phyloP scores from a whole-genome alignment of 2,329 filamentous ascomycete genomes.

The Cadophora malorum region DNA sequence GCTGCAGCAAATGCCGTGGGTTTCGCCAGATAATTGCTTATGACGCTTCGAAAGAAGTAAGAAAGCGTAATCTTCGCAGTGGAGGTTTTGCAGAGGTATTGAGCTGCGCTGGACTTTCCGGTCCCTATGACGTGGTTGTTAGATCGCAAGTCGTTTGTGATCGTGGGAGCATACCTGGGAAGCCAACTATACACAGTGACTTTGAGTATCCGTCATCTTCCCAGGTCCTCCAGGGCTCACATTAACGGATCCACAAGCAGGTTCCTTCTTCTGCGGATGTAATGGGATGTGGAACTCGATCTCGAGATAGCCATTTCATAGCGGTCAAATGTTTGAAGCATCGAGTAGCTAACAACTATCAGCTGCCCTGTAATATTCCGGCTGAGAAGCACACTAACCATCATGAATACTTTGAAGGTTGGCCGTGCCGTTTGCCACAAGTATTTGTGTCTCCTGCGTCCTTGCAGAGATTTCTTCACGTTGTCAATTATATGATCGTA shows the following conservation, averaged over 20 bases:
- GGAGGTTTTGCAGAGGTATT: not conserved
- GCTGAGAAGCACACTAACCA: not conserved
- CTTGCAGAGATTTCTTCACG: not conserved
- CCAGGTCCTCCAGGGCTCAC: not conserved
- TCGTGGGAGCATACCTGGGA: not conserved
- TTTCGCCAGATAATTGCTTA: not conserved
- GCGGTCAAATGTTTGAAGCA: not conserved
- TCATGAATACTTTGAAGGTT: not conserved
- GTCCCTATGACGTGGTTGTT: not conserved
- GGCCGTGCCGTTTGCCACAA: not conserved
- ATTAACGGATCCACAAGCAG: not conserved
- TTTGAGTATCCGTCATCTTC: slow-evolving; percentile 1
- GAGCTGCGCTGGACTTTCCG: not conserved
- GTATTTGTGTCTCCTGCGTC: not conserved
- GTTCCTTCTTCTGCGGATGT: not conserved
- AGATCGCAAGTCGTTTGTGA: not conserved
- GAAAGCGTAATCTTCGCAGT: not conserved
- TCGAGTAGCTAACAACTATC: not conserved
- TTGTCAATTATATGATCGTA: not conserved
- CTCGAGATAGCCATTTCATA: slow-evolving; percentile 1
- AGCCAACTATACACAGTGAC: not conserved
- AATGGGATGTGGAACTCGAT: not conserved
- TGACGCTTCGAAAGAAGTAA: not conserved
- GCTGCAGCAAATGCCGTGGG: slow-evolving; percentile 2
- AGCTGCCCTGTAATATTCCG: not conserved